Evolutionary conservation across 371 early-diverging fungal species (phyloP), one percentile per base, ranked within the genome.

Genomic region (Mortierella sp.): DNA sequence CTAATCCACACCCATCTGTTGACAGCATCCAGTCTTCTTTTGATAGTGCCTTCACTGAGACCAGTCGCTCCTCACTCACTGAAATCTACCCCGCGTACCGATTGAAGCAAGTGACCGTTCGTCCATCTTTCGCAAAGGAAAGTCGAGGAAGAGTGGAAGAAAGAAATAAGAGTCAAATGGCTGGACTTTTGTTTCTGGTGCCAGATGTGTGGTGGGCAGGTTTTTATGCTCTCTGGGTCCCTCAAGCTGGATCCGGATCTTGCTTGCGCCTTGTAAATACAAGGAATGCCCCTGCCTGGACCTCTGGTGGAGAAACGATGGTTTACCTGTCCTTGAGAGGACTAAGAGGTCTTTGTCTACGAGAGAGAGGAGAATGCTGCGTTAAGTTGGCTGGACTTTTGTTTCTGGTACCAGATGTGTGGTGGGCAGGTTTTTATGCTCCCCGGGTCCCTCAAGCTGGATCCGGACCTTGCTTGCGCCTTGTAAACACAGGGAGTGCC

Each of bases 251-350:
- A 53, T 25, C 47, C 46, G 24, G 25, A 43, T 29, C 39, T 44
- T 55, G 62, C 29, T n/a, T 61, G 53, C 62, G 54, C 62, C 54
- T 61, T 61, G 54, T 61, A 34, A 37, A 54, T 21, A 46, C 63
- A 41, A 55, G 63, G 56, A 65, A 41, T 63, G 56, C 56, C 41
- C 63, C 63, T 63, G 63, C 31, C 59, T 65, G 53, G 54, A 41
- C 58, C 66, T 53, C 66, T 65, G 58, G 48, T 58, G 27, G 58
- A 22, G 49, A 53, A 65, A 47, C 53, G 48, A 48, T 53, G 54
- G 59, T 54, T 58, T 58, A 65, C 59, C 21, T 58, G 48, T 57
- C 25, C 24, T 41, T 31, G 16, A 31, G 27, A 17, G 45, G 46
- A 60, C 45, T 60, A 28, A 53, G 8, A 53, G 53, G 44, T 39